Evolutionary conservation across 257 asterid genomes (phyloP).

Genomic region (Osmanthus fragrans): DNA sequence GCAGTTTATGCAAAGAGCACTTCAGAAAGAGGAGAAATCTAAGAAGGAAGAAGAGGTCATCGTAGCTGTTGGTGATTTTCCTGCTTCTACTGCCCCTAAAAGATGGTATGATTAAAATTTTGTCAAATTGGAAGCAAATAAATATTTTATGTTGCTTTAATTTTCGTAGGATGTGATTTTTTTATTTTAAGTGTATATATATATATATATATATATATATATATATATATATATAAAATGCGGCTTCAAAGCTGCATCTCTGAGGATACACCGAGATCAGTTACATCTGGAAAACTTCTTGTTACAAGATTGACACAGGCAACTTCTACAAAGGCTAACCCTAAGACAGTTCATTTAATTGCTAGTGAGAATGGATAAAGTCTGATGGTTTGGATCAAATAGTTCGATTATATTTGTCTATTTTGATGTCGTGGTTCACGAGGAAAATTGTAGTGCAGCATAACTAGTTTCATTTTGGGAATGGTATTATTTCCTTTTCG

Average conservation of each 20-base stretch:
- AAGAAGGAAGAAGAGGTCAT: conserved; percentile 41
- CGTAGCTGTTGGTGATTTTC: conserved; percentile 53
- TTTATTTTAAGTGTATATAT: not conserved
- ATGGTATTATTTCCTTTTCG: not conserved
- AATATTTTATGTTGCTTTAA: not conserved
- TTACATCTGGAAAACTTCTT: not conserved
- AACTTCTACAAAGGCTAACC: not conserved
- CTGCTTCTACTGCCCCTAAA: conserved; percentile 42
- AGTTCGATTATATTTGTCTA: not conserved
- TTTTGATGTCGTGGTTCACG: not conserved
- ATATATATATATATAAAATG: too few species aligned
- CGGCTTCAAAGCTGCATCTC: not conserved
- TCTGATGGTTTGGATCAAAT: not conserved
- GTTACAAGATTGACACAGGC: not conserved
- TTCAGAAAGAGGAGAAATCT: conserved; percentile 61
- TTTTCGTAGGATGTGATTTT: not conserved
- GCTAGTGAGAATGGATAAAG: not conserved
- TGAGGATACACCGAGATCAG: not conserved
- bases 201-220: too few species aligned
- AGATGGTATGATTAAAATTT: conserved; percentile 53
- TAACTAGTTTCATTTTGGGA: not conserved
- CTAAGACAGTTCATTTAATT: not conserved
- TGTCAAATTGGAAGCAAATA: not conserved
- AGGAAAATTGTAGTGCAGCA: not conserved
- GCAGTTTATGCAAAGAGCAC: conserved; percentile 84